phyloP scores from a whole-genome alignment of 1,284 basidiomycete species.

The Gymnopus androsaceus region DNA sequence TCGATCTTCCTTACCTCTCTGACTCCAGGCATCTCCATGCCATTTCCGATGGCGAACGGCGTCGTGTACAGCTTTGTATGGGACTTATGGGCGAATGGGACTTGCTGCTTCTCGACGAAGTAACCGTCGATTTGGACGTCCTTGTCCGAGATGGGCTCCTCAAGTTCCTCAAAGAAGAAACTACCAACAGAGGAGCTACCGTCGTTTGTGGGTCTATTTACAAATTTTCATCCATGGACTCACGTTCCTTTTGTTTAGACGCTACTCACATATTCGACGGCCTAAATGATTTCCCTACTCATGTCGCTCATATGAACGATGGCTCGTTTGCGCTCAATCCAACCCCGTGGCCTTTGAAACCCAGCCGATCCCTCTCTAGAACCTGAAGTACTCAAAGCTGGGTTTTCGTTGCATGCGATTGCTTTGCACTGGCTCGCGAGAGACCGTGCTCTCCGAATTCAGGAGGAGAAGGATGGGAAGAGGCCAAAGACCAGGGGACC shows the following conservation, averaged over 20 bases:
- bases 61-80: constrained; percentile 89
- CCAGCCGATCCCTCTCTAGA: no score
- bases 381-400: constrained; percentile 13
- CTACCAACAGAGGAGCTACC: constrained; percentile 80
- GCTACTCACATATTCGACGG: constrained; percentile 96
- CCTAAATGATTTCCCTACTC: constrained; percentile 83
- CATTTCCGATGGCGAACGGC: constrained; percentile 94
- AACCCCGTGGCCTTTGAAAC: constrained; percentile 62
- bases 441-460: constrained; percentile 68
- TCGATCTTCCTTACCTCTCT: background rate
- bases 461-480: constrained; percentile 60
- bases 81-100: constrained; percentile 92
- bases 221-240: no score
- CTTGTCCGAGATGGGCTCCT: constrained; percentile 92
- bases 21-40: constrained; percentile 74
- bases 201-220: constrained; percentile 74
- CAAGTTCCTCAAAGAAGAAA: constrained; percentile 85
- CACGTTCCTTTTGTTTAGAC: constrained; percentile 47
- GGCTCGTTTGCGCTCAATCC: constrained; percentile 72
- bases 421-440: constrained; percentile 86
- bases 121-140: constrained; percentile 97
- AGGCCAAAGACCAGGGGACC: constrained; percentile 76
- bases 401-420: constrained; percentile 62
- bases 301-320: constrained; percentile 86
- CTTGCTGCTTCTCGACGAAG: constrained; percentile 92